phyloP scores from a whole-genome alignment of 345 rosid species.

The Abelmoschus esculentus region DNA sequence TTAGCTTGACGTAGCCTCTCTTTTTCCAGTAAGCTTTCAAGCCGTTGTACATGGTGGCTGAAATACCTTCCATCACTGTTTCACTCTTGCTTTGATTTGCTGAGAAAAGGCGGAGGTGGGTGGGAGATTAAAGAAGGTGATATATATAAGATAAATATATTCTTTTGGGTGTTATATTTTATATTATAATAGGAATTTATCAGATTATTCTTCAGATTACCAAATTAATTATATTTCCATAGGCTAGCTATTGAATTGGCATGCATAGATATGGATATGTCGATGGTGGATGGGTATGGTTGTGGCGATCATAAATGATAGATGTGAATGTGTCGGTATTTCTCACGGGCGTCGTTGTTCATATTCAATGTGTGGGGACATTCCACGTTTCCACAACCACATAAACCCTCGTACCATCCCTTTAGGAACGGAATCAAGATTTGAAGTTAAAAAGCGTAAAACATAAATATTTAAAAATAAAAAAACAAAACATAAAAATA shows the following conservation, averaged over 20 bases:
- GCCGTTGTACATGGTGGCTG: conserved; percentile 26
- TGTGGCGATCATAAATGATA: conserved; percentile 12
- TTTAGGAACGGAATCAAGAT: too few relatives aligned
- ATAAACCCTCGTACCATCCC: neutral
- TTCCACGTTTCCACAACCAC: conserved; percentile 1
- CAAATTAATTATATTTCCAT: too few relatives aligned
- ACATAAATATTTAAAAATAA: too few relatives aligned
- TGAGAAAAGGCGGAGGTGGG: neutral
- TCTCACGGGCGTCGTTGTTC: conserved; percentile 5
- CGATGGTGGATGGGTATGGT: neutral
- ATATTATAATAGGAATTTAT: too few relatives aligned
- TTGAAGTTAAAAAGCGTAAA: too few relatives aligned
- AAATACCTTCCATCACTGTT: conserved; percentile 34
- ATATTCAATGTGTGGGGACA: conserved; percentile 2
- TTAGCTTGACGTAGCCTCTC: conserved; percentile 20
- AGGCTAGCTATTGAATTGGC: neutral
- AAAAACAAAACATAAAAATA: too few relatives aligned
- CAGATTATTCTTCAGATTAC: too few relatives aligned
- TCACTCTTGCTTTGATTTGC: neutral
- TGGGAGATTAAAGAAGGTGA: conserved; percentile 1
- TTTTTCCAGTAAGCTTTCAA: conserved; percentile 33
- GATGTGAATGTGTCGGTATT: neutral
- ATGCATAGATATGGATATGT: neutral
- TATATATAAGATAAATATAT: too few relatives aligned
- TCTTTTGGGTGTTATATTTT: too few relatives aligned